Percentiles rank a stretch among this genome's conserved stretches.
Evolutionary conservation across 305 asterid genomes (phyloP).

Genomic region (Andrographis paniculata): DNA sequence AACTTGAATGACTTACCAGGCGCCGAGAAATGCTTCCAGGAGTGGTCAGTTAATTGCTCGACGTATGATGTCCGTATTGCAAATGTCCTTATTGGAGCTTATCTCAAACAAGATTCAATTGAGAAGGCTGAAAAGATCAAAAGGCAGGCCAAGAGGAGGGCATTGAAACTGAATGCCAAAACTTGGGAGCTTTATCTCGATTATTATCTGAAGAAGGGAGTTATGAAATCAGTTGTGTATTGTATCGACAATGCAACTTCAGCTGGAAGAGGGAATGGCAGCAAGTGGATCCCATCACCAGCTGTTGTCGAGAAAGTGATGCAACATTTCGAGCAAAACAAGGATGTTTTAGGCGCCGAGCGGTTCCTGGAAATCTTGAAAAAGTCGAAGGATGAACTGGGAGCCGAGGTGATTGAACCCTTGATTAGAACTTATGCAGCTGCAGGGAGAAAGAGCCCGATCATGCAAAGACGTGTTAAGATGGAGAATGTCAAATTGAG

Average conservation of each 20-base stretch:
- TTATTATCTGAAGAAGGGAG: constrained; percentile 51
- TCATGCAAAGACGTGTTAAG: constrained; percentile 59
- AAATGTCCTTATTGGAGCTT: constrained; percentile 70
- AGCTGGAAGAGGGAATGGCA: constrained; percentile 52
- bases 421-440: constrained; percentile 63
- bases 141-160: constrained; percentile 46
- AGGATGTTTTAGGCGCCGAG: constrained; percentile 69
- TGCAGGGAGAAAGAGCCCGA: constrained; percentile 56
- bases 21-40: constrained; percentile 85
- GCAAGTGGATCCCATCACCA: constrained; percentile 52
- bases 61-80: constrained; percentile 67
- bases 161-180: constrained; percentile 62
- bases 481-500: constrained; percentile 82
- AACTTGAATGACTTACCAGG: constrained; percentile 79
- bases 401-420: constrained; percentile 42
- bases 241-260: constrained; percentile 50
- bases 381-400: constrained; percentile 44
- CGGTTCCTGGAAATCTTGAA: constrained; percentile 42
- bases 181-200: constrained; percentile 82
- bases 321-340: constrained; percentile 51
- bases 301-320: constrained; percentile 38
- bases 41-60: constrained; percentile 52
- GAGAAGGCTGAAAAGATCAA: constrained; percentile 64
- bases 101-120: constrained; percentile 40
- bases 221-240: constrained; percentile 45